Evolutionary conservation across 148 eudicot species (phyloP).

Genomic region (Selenicereus undatus): DNA sequence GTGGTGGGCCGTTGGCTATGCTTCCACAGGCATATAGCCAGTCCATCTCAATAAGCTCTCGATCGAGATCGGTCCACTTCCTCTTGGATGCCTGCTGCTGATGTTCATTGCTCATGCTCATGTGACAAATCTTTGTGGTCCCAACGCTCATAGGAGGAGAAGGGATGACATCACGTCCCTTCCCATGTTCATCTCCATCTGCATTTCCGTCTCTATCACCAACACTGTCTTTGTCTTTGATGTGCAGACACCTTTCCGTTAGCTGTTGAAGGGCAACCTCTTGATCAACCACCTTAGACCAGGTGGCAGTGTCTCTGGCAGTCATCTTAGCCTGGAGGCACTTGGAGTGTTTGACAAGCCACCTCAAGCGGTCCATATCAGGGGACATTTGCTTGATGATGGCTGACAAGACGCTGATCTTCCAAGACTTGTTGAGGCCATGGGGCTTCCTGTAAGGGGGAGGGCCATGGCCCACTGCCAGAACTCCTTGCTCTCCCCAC

Average conservation of each 20-base stretch:
- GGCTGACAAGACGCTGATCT: conserved; percentile 38
- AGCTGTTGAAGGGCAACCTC: conserved; percentile 20
- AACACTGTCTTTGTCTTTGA: conserved; percentile 6
- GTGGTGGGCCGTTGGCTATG: neutral
- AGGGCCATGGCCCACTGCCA: conserved; percentile 23
- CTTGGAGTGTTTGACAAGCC: conserved; percentile 36
- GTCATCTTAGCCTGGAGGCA: conserved; percentile 45
- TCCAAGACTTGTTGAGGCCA: conserved; percentile 43
- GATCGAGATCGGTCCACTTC: conserved; percentile 10
- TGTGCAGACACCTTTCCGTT: conserved; percentile 15
- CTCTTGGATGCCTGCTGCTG: conserved; percentile 15
- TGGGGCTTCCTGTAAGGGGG: conserved; percentile 42
- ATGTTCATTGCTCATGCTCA: neutral
- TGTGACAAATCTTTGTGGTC: neutral
- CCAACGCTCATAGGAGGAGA: neutral
- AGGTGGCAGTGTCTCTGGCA: conserved; percentile 36
- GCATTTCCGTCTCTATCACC: neutral
- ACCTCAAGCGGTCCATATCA: conserved; percentile 28
- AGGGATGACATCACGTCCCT: neutral
- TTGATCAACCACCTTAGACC: conserved; percentile 27
- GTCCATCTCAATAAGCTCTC: conserved; percentile 7
- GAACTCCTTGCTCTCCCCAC: conserved; percentile 26
- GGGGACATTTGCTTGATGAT: conserved; percentile 46
- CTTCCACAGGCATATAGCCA: neutral
- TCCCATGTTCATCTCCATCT: neutral